phyloP scores from a whole-genome alignment of 108 stramenopile genomes.

The Skeletonema marinoi region DNA sequence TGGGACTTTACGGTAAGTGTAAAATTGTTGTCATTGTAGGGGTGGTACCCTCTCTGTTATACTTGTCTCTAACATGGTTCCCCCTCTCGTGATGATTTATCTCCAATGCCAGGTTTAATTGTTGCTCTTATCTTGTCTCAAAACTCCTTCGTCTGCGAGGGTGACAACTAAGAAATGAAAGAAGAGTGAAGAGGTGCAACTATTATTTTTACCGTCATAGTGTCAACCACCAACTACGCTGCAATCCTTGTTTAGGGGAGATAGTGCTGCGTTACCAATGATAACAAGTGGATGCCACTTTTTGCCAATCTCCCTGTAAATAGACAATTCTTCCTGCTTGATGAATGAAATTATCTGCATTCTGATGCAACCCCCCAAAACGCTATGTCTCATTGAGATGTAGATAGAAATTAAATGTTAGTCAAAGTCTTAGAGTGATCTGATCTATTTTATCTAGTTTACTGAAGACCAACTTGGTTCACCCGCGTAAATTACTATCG shows the following conservation, averaged over 20 bases:
- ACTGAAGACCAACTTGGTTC: background rate
- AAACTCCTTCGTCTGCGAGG: slow-evolving; percentile 77
- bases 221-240: background rate
- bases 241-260: background rate
- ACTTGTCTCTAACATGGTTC: no score
- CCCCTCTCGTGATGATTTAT: background rate
- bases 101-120: slow-evolving; percentile 54
- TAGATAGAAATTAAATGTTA: slow-evolving; percentile 3
- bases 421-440: background rate
- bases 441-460: background rate
- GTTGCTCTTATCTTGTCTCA: slow-evolving; percentile 62
- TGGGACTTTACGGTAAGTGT: slow-evolving; percentile 70
- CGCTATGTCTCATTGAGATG: background rate
- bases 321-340: background rate
- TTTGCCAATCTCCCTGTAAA: background rate
- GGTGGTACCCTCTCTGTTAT: no score
- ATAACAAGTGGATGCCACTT: background rate
- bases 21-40: no score
- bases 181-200: background rate
- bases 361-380: background rate
- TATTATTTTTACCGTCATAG: background rate
- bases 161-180: slow-evolving; percentile 62
- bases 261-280: background rate
- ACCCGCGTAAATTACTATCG: background rate
- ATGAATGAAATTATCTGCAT: background rate